Percentiles rank a stretch among this genome's conserved stretches.
Evolutionary conservation across 163 green algal genomes (phyloP).

Genomic region (Botryococcus braunii): DNA sequence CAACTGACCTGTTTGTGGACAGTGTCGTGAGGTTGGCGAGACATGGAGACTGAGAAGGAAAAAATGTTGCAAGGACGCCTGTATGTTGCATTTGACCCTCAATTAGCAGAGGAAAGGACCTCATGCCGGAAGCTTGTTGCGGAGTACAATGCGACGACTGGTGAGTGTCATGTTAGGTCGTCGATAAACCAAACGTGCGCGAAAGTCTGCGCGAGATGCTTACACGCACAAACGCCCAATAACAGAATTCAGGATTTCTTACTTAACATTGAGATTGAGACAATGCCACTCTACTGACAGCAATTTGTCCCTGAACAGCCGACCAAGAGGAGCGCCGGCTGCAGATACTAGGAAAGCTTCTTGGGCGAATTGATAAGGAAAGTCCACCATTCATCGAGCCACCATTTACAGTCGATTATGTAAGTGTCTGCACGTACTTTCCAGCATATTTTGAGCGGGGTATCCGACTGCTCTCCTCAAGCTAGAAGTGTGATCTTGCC

Average conservation of each 20-base stretch:
- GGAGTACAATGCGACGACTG: conserved; percentile 11
- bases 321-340: conserved; percentile 7
- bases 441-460: too few relatives aligned
- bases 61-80: conserved; percentile 7
- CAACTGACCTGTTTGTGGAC: too few relatives aligned
- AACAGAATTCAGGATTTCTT: neutral
- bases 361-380: conserved; percentile 9
- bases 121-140: neutral
- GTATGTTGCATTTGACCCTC: neutral
- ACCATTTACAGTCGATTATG: conserved; percentile 23
- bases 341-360: neutral
- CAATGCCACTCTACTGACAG: neutral
- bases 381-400: conserved; percentile 19
- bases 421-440: too few relatives aligned
- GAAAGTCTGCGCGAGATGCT: neutral
- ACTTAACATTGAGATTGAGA: neutral
- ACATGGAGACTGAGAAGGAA: too few relatives aligned
- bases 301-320: neutral
- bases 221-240: too few relatives aligned
- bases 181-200: neutral
- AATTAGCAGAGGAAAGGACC: conserved; percentile 5
- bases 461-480: neutral
- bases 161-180: neutral
- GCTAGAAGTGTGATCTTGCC: neutral
- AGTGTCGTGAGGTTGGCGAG: too few relatives aligned